Evolutionary conservation across 345 rosid genomes (phyloP), one percentile per base, ranked within the genome.

Genomic region (Angophora floribunda): DNA sequence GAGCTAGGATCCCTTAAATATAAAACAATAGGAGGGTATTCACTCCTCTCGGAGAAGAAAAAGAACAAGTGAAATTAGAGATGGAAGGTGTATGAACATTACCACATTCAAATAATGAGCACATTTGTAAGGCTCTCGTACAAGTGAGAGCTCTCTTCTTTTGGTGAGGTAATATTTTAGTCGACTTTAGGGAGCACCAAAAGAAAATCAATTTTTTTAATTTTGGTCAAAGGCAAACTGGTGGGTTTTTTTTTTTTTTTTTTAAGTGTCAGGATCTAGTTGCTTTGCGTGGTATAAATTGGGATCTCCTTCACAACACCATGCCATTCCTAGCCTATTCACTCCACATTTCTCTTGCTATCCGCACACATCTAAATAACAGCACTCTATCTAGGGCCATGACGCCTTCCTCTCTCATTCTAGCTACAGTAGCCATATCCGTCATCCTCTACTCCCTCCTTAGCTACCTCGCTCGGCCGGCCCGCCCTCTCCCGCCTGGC

Each of bases 401-500:
- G 91, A 52, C 87, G 85, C 55, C 90, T 50, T 22, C 85, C 44
- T 3, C 67, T 6, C 79, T 91, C 41, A 47, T 79, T 85, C 36
- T 65, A 6, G 52, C 78, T 86, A 85, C 92, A 79, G 19, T 91
- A 5, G 13, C 87, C 26, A 13, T 61, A 0, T 88, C 91, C 28
- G 10, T 87, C 78, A 87, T 93, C 10, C 28, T 93, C 22, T 90
- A 89, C 89, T 70, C 87, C 88, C 70, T 93, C 90, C 82, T 92
- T 88, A 47, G 52, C 87, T 86, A 88, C 85, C 90, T 91, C 44
- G 22, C 41, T 67, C 90, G 89, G 32, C 92, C 67, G 26, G 15
- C 87, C 63, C 91, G 44, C 19, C 89, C 88, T 15, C 96, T 96
- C 30, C 99, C 99, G 4, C 99, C 99, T 0, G 99, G 99, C 3